phyloP scores from a whole-genome alignment of 768 basidiomycete species.

The Lentinula lateritia region DNA sequence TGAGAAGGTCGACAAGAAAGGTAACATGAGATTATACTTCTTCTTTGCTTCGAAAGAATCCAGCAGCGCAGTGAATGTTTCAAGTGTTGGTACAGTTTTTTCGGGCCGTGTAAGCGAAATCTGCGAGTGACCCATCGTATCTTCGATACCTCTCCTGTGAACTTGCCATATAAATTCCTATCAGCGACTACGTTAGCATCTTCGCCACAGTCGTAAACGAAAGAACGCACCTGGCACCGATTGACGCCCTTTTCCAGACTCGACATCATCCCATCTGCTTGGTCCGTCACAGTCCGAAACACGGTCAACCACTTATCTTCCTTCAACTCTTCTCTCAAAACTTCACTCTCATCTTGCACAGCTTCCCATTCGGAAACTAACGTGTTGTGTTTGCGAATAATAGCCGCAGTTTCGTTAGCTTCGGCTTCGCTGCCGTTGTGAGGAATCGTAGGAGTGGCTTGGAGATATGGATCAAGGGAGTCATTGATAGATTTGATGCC shows the following conservation, averaged over 20 bases:
- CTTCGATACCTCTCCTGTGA: conserved; percentile 47
- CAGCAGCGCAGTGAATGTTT: conserved; percentile 59
- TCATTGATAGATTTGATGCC: conserved; percentile 69
- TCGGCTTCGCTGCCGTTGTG: conserved; percentile 21
- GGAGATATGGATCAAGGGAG: conserved; percentile 55
- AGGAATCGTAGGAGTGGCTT: conserved; percentile 43
- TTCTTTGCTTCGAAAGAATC: conserved; percentile 86
- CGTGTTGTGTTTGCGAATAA: conserved; percentile 71
- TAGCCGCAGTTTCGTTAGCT: conserved; percentile 36
- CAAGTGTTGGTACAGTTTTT: conserved; percentile 46
- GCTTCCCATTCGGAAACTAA: conserved; percentile 76
- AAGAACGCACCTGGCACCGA: conserved; percentile 70
- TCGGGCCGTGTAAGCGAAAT: conserved; percentile 47
- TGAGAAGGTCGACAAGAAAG: conserved; percentile 7
- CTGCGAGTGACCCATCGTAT: conserved; percentile 30
- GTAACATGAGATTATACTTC: conserved; percentile 44
- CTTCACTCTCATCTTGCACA: conserved; percentile 73
- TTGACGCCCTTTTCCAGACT: conserved; percentile 91
- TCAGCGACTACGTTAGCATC: not conserved
- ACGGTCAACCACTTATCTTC: conserved; percentile 97
- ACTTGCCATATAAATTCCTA: conserved; percentile 88
- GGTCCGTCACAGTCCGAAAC: conserved; percentile 89
- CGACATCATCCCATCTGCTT: conserved; percentile 97
- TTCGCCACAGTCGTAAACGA: not conserved
- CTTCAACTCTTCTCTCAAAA: conserved; percentile 85